Evolutionary conservation across 192 early-diverging fungal species (phyloP), one percentile per base, ranked within the genome.

Genomic region (Coemansia javaensis): DNA sequence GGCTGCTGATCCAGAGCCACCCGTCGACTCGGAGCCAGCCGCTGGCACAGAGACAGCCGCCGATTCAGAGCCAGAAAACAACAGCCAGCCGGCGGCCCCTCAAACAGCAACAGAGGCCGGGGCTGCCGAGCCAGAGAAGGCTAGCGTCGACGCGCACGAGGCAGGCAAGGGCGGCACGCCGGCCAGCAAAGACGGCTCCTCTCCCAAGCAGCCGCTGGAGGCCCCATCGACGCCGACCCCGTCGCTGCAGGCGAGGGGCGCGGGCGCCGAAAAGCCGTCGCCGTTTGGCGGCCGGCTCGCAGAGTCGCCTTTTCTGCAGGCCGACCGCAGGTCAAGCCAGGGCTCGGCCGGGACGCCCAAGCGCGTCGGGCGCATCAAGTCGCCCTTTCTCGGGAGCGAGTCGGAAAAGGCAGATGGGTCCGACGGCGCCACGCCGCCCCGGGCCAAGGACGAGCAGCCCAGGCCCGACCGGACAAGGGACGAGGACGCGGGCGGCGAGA

Each of bases 271-370:
- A 9, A 74, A 74, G 40, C 23, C 39, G 14, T 41, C 52, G 36
- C 43, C 44, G 23, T 43, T 66, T 43, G 63, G 71, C 17, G 49
- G 40, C 35, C 48, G 50, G 7, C 59, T 75, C 28, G 58, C 71
- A 17, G 58, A 58, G 11, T 75, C 71, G 21, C 71, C 71, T 11
- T 75, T 75, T 59, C 34, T 75, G 15, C 45, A 67, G 48, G 71
- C 71, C 0, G 71, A 75, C 42, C 58, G 71, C 4, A 52, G 56
- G 33, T 33, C 56, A 18, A 11, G 53, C 27, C 54, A 50, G 8
- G 59, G 51, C 7, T 25, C 53, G 4, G 27, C 39, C 9, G 22
- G 44, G 10, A 18, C 49, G 4, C 7, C 57, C 27, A 66, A 66
- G 56, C 44, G 35, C 11, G 41, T 67, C 35, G 64, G 64, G 0